Base-by-base conservation (phyloP, 306 rosid genomes). In the Medicago arabica region DNA sequence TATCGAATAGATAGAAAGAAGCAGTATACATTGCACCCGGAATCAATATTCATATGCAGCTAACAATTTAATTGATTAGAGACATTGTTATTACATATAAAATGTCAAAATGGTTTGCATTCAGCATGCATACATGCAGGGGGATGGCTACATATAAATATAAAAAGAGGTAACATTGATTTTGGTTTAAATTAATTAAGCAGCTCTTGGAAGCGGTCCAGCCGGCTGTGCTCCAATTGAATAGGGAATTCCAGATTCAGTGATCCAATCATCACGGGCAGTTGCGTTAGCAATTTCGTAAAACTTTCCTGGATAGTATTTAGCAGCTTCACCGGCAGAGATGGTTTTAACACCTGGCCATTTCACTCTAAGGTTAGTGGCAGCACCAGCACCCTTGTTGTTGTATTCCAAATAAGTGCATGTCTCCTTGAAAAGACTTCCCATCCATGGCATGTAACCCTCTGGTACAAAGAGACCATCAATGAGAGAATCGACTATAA, bases 381-480 rank as follows among this genome's bases (percentile, higher is more conserved):
- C 50, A 0, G 97, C 67, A 2, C 97, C 97, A 0, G 81, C 76
- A 6, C 99, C 99, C 10, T 53, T 78, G 71, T 92, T 92, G 43
- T 70, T 64, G 49, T 49, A 74, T 88, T 95, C 97, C 0, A 71
- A 40, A 7, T 81, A 90, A 66, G 80, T 73, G 68, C 88, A 79
- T 0, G 96, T 85, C 0, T 81, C 63, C 31, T 83, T 69, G 25
- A 3, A 66, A 2, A 54, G 54, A 2, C 13, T 13, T 2, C 97
- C 97, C 15, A 34, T 65, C 97, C 97, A 95, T 2, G 90, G 71
- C 65, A 81, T 18, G 79, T 89, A 95, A 0, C 97, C 99, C 25
- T 88, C 87, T 0, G 88, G 83, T 0, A 71, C 4, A 8, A 89
- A 92, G 1, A 89, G 18, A 4, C 46, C 91, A 0, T 86, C 97